phyloP scores from a whole-genome alignment of 129 eudicot genomes.

The Glebionis coronaria region DNA sequence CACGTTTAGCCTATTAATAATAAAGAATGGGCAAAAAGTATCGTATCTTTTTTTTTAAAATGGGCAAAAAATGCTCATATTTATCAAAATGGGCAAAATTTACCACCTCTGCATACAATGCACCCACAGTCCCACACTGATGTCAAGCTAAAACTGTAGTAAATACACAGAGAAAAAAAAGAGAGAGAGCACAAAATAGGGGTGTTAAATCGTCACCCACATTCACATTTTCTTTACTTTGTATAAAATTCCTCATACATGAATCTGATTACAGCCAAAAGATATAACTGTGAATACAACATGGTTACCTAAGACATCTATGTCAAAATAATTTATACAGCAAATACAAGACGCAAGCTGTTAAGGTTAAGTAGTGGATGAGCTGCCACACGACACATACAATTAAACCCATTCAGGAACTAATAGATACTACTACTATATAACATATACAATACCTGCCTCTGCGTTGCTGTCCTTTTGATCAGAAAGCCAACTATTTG shows the following conservation, averaged over 20 bases:
- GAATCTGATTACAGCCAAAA: neutral
- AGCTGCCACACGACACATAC: neutral
- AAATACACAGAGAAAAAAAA: neutral
- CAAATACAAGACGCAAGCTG: neutral
- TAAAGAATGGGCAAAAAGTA: too few relatives aligned
- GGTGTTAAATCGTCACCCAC: constrained; percentile 5
- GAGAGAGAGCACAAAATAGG: neutral
- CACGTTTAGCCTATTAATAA: too few relatives aligned
- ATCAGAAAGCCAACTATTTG: neutral
- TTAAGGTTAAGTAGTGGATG: constrained; percentile 1
- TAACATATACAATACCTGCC: constrained; percentile 5
- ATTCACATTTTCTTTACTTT: constrained; percentile 9
- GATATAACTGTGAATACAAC: constrained; percentile 8
- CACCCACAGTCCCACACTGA: neutral
- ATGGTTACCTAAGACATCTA: constrained; percentile 14
- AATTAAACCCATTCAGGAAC: neutral
- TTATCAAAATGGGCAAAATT: too few relatives aligned
- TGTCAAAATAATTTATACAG: constrained; percentile 7
- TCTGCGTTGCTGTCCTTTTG: neutral
- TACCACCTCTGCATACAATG: too few relatives aligned
- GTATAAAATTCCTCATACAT: constrained; percentile 19
- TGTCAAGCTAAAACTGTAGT: neutral
- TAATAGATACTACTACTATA: neutral
- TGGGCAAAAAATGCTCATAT: too few relatives aligned
- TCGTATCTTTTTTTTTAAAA: too few relatives aligned